Evolutionary conservation across 345 rosid genomes (phyloP).

Genomic region (Hibiscus mutabilis): DNA sequence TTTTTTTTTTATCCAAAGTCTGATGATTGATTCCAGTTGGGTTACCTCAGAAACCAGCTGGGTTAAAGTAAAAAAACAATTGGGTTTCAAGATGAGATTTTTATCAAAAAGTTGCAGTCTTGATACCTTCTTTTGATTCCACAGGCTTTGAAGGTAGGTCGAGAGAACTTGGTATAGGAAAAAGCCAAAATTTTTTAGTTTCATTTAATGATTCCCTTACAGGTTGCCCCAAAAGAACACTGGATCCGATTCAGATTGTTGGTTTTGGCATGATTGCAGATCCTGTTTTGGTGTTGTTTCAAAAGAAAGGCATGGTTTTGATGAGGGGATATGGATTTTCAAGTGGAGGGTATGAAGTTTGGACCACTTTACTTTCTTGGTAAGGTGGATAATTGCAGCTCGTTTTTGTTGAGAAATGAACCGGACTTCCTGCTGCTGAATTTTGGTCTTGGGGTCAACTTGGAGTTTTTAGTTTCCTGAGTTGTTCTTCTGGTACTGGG

Average conservation of each 20-base stretch:
- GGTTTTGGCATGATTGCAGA: constrained; percentile 38
- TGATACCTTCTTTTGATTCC: constrained; percentile 29
- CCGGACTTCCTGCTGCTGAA: constrained; percentile 15
- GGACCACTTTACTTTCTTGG: constrained; percentile 25
- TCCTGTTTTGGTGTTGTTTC: constrained; percentile 15
- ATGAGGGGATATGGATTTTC: constrained; percentile 18
- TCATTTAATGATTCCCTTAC: constrained; percentile 47
- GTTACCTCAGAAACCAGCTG: constrained; percentile 36
- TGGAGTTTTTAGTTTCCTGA: constrained; percentile 30
- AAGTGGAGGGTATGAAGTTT: constrained; percentile 17
- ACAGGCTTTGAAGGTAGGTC: constrained; percentile 22
- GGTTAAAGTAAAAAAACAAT: constrained; percentile 21
- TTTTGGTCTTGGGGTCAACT: constrained; percentile 16
- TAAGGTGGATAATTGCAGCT: constrained; percentile 7
- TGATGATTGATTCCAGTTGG: constrained; percentile 59
- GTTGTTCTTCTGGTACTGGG: constrained; percentile 36
- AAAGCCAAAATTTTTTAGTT: constrained; percentile 26
- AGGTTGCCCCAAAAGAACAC: constrained; percentile 29
- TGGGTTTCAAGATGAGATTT: constrained; percentile 19
- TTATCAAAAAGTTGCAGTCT: constrained; percentile 26
- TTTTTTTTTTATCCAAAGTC: constrained; percentile 17
- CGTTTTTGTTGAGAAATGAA: constrained; percentile 5
- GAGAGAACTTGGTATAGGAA: constrained; percentile 22
- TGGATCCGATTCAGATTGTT: constrained; percentile 37
- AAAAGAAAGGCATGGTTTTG: constrained; percentile 16